phyloP scores from a whole-genome alignment of 495 filamentous ascomycete genomes.

The Pseudomonodictys pantanalensis region DNA sequence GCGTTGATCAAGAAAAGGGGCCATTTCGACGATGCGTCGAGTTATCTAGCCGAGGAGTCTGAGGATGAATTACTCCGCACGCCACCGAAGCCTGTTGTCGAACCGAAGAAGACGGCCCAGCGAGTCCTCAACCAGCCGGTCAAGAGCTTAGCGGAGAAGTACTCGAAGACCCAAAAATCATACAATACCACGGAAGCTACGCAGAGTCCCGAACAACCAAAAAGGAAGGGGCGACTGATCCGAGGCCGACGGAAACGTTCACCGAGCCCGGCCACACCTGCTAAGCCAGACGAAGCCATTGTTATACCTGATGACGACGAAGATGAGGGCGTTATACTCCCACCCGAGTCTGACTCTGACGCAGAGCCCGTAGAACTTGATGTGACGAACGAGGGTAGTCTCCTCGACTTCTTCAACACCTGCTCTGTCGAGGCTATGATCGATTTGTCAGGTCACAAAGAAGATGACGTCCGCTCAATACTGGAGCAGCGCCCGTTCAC shows the following conservation, averaged over 20 bases:
- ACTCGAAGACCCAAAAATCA: conserved; percentile 44
- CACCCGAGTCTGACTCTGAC: conserved; percentile 50
- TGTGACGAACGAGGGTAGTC: conserved; percentile 50
- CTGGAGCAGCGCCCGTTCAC: conserved; percentile 67
- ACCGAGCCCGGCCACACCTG: conserved; percentile 1
- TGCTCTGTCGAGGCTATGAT: conserved; percentile 68
- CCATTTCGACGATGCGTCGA: conserved; percentile 60
- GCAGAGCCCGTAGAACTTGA: conserved; percentile 46
- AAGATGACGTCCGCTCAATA: conserved; percentile 63
- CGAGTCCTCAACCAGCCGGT: conserved; percentile 59
- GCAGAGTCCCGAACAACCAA: conserved; percentile 21
- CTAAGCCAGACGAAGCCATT: neutral
- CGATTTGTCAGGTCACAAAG: conserved; percentile 70
- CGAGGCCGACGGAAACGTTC: conserved; percentile 35
- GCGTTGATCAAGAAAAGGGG: conserved; percentile 53
- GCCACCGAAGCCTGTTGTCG: conserved; percentile 1
- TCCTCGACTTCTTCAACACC: conserved; percentile 80
- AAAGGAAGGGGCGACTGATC: conserved; percentile 30
- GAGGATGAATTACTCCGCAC: conserved; percentile 38
- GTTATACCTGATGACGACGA: conserved; percentile 13
- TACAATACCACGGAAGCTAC: neutral
- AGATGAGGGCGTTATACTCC: conserved; percentile 32
- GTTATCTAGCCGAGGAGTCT: conserved; percentile 43
- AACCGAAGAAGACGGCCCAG: conserved; percentile 44
- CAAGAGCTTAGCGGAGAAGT: conserved; percentile 60